Evolutionary conservation across 495 filamentous ascomycete genomes (phyloP).

Genomic region (Xanthoparmelia taractica): DNA sequence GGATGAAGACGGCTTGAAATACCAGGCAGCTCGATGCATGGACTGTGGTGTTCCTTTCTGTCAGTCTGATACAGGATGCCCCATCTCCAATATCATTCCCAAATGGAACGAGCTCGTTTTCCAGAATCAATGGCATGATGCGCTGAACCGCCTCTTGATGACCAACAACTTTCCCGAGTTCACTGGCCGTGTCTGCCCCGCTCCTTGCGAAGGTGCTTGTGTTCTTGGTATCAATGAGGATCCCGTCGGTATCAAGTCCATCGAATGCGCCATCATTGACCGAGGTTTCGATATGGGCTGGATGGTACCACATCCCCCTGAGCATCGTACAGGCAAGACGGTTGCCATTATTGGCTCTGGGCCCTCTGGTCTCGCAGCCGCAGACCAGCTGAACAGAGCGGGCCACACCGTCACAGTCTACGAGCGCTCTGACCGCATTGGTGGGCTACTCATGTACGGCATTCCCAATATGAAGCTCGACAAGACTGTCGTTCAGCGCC

Average conservation of each 20-base stretch:
- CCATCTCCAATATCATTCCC: conserved; percentile 98
- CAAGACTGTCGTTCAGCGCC: conserved; percentile 94
- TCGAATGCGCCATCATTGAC: conserved; percentile 98
- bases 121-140: conserved; percentile 89
- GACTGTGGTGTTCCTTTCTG: conserved; percentile 99
- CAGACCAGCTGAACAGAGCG: conserved; percentile 92
- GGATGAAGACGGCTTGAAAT: conserved; percentile 96
- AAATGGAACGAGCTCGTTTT: conserved; percentile 98
- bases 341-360: conserved; percentile 92
- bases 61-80: conserved; percentile 94
- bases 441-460: conserved; percentile 96
- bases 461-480: conserved; percentile 99
- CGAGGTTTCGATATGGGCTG: conserved; percentile 99
- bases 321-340: conserved; percentile 79
- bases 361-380: conserved; percentile 82
- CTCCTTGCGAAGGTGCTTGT: conserved; percentile 95
- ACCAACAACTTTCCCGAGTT: conserved; percentile 99
- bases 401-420: conserved; percentile 91
- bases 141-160: conserved; percentile 90
- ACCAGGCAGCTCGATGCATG: conserved; percentile 98
- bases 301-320: conserved; percentile 84
- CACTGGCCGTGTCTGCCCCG: conserved; percentile 96
- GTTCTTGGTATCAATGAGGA: conserved; percentile 98
- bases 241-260: conserved; percentile 97
- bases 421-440: conserved; percentile 87